Base-by-base conservation (phyloP, 2,329 filamentous ascomycete species). In the Aspergillus sp. region DNA sequence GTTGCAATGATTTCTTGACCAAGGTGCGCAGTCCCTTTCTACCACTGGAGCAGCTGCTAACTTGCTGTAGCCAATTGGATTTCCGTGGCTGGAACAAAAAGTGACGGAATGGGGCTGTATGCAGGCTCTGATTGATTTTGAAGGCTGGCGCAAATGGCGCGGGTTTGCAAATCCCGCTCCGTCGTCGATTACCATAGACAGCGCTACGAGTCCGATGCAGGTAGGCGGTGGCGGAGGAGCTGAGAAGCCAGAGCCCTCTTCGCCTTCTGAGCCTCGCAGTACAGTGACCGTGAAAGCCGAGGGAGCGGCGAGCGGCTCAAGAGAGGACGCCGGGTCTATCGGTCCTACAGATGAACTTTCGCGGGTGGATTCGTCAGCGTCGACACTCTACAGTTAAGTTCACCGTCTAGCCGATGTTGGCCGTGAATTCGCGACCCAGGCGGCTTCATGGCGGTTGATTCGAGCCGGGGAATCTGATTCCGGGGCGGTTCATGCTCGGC, bases 31-130 rank as follows among this genome's bases (percentile, higher is more conserved):
- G 25, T 12, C 39, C 34, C 29, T 12, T 4, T n/a, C 40, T 16
- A 34, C 26, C 4, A 26, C 25, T 14, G 5, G 33, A 24, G 12
- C 30, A n/a, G 19, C 5, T 35, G 13, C 34, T 41, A 25, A 43
- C 35, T n/a, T 20, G n/a, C 4, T 20, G 26, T 53, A 94, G 85
- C 91, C 91, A 13, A 89, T 98, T 46, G 93, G 93, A 57, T 95
- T 95, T 54, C 82, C 93, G 38, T 98, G 89, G 88, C 75, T 98
- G 15, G 86, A 95, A 58, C 78, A 89, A 36, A 98, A 98, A 60
- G 88, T 96, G 47, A 95, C 93, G 64, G 91, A 98, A 69, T 98
- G 91, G 91, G 91, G 91, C 35, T 96, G 91, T 67, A 98, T 98
- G 91, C 91, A 96, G 66, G 91, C 91, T 7, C 72, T 98, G 15